Evolutionary conservation across 1,284 basidiomycete genomes (phyloP), one percentile per base, ranked within the genome.

Genomic region (Mycena sp.): DNA sequence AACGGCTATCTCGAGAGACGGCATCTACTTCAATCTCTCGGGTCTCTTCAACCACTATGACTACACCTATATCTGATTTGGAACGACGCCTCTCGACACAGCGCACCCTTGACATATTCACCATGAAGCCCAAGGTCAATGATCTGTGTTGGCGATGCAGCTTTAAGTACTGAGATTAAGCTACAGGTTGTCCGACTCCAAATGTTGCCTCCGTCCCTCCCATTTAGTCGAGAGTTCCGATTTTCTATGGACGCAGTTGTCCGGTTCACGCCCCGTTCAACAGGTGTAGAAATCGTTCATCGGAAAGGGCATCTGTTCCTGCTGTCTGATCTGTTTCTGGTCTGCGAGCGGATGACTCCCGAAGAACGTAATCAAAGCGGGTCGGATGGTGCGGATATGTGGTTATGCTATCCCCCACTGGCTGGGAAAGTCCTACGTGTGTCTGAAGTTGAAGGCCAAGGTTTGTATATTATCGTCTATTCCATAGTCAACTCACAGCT

Each of bases 381-480:
- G 9, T 79, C 80, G 29, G 83, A 83, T 63, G 88, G 88, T 57
- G 84, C 90, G 7, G 95, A 98, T 73, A 93, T 98, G 90, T 95
- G 92, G 90, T 81, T 99, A 54, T 87, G 92, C 67, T 99, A 98
- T 80, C 98, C 98, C 21, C 98, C 98, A 3, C 80, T 99, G 53
- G 92, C 98, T 9, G 96, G 96, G 5, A 99, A 98, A 76, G 95
- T 98, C 72, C 81, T 99, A 57, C 85, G 86, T 67, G 87, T 91
- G n/a, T 81, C 78, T 26, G 90, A 89, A 70, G 81, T 88, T 6
- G 80, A 83, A 58, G 87, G 83, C 43, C 81, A 83, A 81, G 85
- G 90, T 83, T 69, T 66, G 83, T 76, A 5, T 12, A 17, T 28
- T 65, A 41, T 21, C 21, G 44, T 12, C 57, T 16, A 28, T 61